Evolutionary conservation across 345 rosid genomes (phyloP), one percentile per base, ranked within the genome.

Genomic region (Melaleuca alternifolia): DNA sequence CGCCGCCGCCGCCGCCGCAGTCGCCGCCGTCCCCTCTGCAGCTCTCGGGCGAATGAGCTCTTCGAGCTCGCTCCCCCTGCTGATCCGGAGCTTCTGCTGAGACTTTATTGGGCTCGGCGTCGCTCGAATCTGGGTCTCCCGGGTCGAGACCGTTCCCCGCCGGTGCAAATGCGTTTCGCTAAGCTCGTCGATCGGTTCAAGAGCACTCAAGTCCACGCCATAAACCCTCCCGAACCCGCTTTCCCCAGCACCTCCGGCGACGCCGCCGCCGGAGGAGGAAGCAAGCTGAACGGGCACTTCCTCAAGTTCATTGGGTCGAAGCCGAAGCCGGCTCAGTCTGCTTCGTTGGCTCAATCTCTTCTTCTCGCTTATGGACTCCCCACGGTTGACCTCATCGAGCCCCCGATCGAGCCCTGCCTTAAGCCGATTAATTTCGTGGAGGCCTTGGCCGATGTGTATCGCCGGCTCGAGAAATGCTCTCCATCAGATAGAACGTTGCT

Each of bases 381-480:
- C 75, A 90, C 92, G 37, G 90, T 92, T 9, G 93, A 94, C 83
- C 91, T 90, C 75, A 91, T 96, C 82, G 98, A 95, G 91, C 96
- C 99, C 86, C 90, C 93, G 54, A 92, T 97, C 82, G 97, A 94
- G 26, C 93, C 95, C 83, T 62, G 89, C 88, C 93, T 97, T 61
- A 95, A 92, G 88, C 96, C 98, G 41, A 61, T 96, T 85, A 85
- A 92, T 87, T 90, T 90, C 86, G 94, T 95, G 6, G 92, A 95
- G 84, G 87, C 96, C 48, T 90, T 96, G 86, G 93, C 98, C 16
- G 93, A 93, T 50, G 85, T 97, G 12, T 94, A 93, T 62, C 85
- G 94, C 83, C 95, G 96, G 86, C 89, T 96, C 82, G 90, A 93
- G 54, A 83, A 91, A 8, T 90, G 93, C 86, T 86, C 87, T 3